Percentiles rank a stretch among this genome's conserved stretches.
These are phyloP conservation scores for Eimeria nieschulzi DNA, from an alignment of 169 alveolate genomes.

Conservation along the genomic window DNA sequence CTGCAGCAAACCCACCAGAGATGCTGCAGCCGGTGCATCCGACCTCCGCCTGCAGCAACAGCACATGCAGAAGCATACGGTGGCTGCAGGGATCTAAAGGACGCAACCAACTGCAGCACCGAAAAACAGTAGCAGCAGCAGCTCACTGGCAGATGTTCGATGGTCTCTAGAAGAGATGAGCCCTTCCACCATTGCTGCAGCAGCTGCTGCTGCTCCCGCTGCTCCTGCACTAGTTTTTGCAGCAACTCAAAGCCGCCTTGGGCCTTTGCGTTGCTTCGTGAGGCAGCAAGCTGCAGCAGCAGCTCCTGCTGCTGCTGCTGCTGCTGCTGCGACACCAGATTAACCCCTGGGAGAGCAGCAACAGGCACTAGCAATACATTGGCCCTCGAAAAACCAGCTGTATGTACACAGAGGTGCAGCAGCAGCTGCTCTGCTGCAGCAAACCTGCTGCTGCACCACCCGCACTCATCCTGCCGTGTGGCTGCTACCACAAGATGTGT, in stretches of 20 bases:
- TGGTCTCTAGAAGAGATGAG: background rate
- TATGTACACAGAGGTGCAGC: background rate
- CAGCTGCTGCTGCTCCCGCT: background rate
- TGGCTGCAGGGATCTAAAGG: background rate
- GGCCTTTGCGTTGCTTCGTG: background rate
- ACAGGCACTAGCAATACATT: conserved; percentile 42
- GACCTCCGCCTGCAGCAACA: background rate
- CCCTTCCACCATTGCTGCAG: conserved; percentile 68
- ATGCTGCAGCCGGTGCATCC: background rate
- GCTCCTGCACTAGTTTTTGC: background rate
- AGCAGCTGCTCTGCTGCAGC: conserved; percentile 1
- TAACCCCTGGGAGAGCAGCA: conserved; percentile 60
- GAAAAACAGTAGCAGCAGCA: background rate
- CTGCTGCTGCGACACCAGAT: conserved; percentile 30
- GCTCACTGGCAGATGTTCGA: conserved; percentile 34
- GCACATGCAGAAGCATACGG: background rate
- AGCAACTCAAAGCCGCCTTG: background rate
- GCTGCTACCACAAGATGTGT: conserved; percentile 89
- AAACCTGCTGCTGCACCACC: conserved; percentile 52
- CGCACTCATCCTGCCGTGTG: conserved; percentile 90
- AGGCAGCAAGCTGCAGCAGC: background rate
- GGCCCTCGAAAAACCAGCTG: conserved; percentile 17
- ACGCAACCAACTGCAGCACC: background rate
- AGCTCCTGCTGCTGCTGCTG: background rate
- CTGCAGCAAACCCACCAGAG: background rate